Conservation (phyloP, 345 rosid species). For the Sisymbrium altissimum region DNA sequence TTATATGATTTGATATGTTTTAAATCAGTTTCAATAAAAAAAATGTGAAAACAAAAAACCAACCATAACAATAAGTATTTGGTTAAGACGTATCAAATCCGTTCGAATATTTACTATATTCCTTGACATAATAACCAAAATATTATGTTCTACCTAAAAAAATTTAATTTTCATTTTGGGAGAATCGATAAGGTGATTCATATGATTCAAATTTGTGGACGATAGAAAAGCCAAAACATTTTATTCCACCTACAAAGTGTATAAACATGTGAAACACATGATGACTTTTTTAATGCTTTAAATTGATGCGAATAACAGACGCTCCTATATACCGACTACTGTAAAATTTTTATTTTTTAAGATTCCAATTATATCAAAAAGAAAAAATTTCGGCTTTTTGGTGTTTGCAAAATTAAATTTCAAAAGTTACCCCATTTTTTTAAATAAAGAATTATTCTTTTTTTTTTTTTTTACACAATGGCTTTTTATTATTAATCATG, state of each 20-base stretch:
- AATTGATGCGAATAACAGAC: background rate
- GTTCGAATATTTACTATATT: background rate
- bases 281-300: background rate
- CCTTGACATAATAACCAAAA: background rate
- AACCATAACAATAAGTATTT: background rate
- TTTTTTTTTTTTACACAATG: too few species aligned
- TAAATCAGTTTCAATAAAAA: too few species aligned
- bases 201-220: constrained; percentile 7
- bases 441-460: too few species aligned
- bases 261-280: constrained; percentile 29
- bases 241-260: background rate
- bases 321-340: background rate
- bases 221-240: background rate
- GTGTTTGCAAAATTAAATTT: too few species aligned
- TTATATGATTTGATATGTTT: too few species aligned
- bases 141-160: background rate
- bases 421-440: too few species aligned
- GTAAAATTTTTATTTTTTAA: background rate
- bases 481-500: too few species aligned
- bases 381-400: too few species aligned
- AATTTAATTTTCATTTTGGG: background rate
- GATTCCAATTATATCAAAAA: background rate
- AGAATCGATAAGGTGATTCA: background rate
- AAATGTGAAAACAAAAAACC: too few species aligned
- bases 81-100: background rate